phyloP scores from a whole-genome alignment of 1,284 basidiomycete genomes.

The Serendipita sp. region DNA sequence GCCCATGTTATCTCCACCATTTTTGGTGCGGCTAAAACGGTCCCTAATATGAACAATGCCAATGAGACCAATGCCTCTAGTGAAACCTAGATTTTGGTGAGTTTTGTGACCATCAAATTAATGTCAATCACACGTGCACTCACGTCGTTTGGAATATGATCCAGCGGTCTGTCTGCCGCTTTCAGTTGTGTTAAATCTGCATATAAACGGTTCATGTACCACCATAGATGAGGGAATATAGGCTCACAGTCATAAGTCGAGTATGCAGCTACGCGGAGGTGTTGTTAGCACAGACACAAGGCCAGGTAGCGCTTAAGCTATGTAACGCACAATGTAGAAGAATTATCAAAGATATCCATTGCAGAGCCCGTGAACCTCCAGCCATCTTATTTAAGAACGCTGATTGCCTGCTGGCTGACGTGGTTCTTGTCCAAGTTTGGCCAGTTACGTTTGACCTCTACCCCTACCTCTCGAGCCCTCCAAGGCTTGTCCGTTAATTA shows the following conservation, averaged over 20 bases:
- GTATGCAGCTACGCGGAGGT: not conserved
- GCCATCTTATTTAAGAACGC: not conserved
- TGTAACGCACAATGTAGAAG: not conserved
- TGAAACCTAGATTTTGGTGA: constrained; percentile 38
- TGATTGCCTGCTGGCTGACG: not conserved
- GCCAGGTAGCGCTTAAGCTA: not conserved
- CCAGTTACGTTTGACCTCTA: not conserved
- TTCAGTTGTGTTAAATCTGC: constrained; percentile 61
- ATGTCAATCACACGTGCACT: constrained; percentile 15
- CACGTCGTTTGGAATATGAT: constrained; percentile 48
- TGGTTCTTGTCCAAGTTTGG: not conserved
- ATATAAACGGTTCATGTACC: not conserved
- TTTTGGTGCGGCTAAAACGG: constrained; percentile 49
- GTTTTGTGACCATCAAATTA: too few species aligned
- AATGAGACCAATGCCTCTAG: constrained; percentile 52
- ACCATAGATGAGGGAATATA: not conserved
- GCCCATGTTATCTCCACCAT: constrained; percentile 75
- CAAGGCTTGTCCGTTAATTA: not conserved
- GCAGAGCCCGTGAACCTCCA: not conserved
- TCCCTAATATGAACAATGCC: constrained; percentile 55
- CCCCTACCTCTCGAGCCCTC: not conserved
- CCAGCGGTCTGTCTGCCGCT: constrained; percentile 54
- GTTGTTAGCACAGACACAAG: not conserved
- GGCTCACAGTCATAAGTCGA: constrained; percentile 3
- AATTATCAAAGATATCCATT: not conserved